Base-by-base conservation (phyloP, 768 basidiomycete genomes). In the Lentinula edodes region DNA sequence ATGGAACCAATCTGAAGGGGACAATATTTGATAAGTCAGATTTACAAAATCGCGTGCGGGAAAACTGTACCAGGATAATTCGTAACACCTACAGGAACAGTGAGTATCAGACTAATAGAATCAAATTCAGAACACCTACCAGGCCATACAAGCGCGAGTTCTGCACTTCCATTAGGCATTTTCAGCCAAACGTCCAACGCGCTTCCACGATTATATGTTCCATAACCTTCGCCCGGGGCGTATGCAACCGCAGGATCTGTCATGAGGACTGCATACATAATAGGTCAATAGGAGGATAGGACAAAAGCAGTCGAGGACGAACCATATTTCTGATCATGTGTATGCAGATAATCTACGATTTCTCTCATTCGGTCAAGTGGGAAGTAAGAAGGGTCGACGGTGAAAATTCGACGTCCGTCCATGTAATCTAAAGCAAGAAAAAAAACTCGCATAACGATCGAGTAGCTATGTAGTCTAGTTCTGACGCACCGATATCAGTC, bases 161-260 rank as follows among this genome's bases (percentile, higher is more conserved):
- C 82, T 18, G 78, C 71, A 52, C 80, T 84, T 4, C 86, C 88
- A 63, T 90, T 84, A 2, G 76, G 74, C 39, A 83, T 76, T 69
- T 88, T 89, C 55, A 89, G 72, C 78, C 80, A 89, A 10, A 89
- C 71, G 61, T 85, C 85, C 4, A 73, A 67, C 6, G 70, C 70
- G 1, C 79, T 74, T 4, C 88, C 89, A 32, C 80, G 78, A 57
- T 85, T 75, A 64, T 78, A 89, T 0, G 87, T 69, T 0, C 70
- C 78, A 62, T 88, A 88, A 42, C 69, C 75, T 45, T 77, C 64
- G 18, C 72, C 74, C 0, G 83, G 81, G 4, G 79, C 65, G 60
- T 79, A 83, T 0, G 79, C 85, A 0, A 90, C 78, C 8, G 88
- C 89, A 15, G 88, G 88, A 69, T 90, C 88, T 1, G 86, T 88